phyloP scores from a whole-genome alignment of 2,329 filamentous ascomycete genomes.

The Verticillium isaacii region DNA sequence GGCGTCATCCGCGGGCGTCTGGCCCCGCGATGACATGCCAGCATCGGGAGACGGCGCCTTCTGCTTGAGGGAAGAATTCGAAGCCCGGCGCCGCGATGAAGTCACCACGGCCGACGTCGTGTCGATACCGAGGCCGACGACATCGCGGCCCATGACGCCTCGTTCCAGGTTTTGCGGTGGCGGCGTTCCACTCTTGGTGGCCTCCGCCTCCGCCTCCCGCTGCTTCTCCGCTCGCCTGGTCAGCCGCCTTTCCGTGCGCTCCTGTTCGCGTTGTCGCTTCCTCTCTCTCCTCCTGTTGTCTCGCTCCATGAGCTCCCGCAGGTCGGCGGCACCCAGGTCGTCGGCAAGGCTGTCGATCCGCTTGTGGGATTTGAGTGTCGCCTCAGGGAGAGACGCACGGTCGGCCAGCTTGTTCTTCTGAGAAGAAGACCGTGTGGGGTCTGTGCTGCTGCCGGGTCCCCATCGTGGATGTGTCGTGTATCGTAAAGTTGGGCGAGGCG shows the following conservation, averaged over 20 bases:
- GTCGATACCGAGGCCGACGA: slow-evolving; percentile 51
- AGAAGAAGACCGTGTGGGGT: slow-evolving; percentile 43
- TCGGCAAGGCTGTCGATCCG: slow-evolving; percentile 71
- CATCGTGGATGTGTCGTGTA: slow-evolving; percentile 63
- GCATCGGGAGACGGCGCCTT: slow-evolving; percentile 21
- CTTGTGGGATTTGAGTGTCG: slow-evolving; percentile 55
- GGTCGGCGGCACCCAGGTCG: slow-evolving; percentile 74
- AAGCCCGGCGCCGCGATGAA: slow-evolving; percentile 47
- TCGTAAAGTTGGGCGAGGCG: slow-evolving; percentile 78
- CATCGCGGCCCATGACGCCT: slow-evolving; percentile 55
- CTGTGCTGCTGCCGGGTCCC: slow-evolving; percentile 38
- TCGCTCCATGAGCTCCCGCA: slow-evolving; percentile 86
- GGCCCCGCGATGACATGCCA: no score
- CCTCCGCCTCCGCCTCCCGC: slow-evolving; percentile 51
- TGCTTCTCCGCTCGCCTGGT: slow-evolving; percentile 64
- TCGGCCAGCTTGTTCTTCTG: slow-evolving; percentile 47
- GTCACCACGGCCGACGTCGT: slow-evolving; percentile 50
- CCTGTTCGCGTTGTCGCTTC: slow-evolving; percentile 63
- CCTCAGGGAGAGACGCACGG: slow-evolving; percentile 54
- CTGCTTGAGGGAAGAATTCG: slow-evolving; percentile 27
- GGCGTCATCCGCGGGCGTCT: slow-evolving; percentile 20
- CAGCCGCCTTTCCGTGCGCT: slow-evolving; percentile 61
- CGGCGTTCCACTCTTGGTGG: slow-evolving; percentile 43
- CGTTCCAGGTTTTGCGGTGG: slow-evolving; percentile 54
- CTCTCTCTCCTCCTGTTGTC: slow-evolving; percentile 76